Percentiles rank a stretch among this genome's conserved stretches.
Evolutionary conservation across 2,329 filamentous ascomycete genomes (phyloP).

Genomic region (Fusarium sp.): DNA sequence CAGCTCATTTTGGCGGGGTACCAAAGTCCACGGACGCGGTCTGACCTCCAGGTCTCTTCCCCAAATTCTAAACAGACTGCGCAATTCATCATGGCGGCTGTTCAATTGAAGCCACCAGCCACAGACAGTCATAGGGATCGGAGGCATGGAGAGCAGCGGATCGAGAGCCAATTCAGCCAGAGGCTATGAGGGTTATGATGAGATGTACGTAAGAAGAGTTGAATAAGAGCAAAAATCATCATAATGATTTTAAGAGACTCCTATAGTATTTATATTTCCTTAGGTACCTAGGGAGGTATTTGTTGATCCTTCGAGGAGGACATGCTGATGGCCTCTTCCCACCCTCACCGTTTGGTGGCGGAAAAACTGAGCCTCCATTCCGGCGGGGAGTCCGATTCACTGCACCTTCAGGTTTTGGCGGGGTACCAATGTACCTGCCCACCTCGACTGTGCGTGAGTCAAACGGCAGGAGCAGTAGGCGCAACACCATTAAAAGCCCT

Average conservation of each 20-base stretch:
- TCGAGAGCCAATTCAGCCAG: neutral
- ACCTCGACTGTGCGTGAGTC: neutral
- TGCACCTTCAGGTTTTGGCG: neutral
- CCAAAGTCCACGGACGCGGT: neutral
- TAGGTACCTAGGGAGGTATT: neutral
- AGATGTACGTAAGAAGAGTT: neutral
- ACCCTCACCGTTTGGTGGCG: slow-evolving; percentile 5
- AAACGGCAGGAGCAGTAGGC: neutral
- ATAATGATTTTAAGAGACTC: neutral
- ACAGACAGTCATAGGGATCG: neutral
- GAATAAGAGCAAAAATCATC: neutral
- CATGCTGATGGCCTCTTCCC: too few relatives aligned
- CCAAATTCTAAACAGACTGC: neutral
- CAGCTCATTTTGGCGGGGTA: neutral
- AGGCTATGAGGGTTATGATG: neutral
- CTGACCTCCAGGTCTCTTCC: neutral
- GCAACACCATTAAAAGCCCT: neutral
- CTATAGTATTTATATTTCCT: neutral
- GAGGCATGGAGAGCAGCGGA: neutral
- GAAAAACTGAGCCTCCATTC: slow-evolving; percentile 5
- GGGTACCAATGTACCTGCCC: neutral
- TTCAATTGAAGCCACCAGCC: neutral
- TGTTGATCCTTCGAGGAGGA: neutral
- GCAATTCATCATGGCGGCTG: neutral
- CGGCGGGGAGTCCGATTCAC: slow-evolving; percentile 5